Conservation (phyloP, 2,329 filamentous ascomycete genomes). For the Escovopsis sp. region DNA sequence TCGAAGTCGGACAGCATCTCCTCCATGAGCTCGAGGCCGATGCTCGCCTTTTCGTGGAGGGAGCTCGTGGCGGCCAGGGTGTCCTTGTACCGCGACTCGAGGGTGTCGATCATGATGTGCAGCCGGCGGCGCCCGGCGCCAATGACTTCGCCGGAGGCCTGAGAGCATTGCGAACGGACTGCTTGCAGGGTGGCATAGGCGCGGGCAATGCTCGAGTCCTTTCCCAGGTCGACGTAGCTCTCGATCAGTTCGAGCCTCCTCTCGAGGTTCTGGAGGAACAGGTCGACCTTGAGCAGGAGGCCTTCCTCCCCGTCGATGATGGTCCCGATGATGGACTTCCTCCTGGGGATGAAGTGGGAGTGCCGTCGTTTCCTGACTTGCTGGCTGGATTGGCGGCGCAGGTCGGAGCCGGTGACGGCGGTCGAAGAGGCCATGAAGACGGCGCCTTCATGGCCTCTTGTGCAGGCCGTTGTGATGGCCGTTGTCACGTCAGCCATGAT, state of each 20-base stretch:
- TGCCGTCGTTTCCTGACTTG: constrained; percentile 33
- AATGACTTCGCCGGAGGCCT: constrained; percentile 79
- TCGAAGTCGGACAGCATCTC: constrained; percentile 77
- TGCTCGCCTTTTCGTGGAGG: constrained; percentile 78
- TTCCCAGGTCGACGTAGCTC: constrained; percentile 66
- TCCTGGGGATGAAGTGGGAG: constrained; percentile 41
- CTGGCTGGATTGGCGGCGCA: constrained; percentile 15
- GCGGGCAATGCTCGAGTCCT: constrained; percentile 71
- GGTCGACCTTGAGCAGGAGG: constrained; percentile 52
- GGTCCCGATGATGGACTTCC: constrained; percentile 44
- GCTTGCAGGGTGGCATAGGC: constrained; percentile 77
- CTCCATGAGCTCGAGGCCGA: constrained; percentile 77
- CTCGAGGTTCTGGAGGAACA: constrained; percentile 76
- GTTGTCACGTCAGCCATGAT: constrained; percentile 25
- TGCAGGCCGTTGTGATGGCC: constrained; percentile 23
- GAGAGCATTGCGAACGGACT: constrained; percentile 75
- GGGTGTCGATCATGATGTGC: constrained; percentile 80
- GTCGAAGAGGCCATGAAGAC: constrained; percentile 17
- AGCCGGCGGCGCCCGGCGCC: constrained; percentile 73
- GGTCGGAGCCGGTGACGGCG: constrained; percentile 26
- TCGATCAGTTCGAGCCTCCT: constrained; percentile 78
- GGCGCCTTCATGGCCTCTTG: constrained; percentile 15
- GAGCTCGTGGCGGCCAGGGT: constrained; percentile 73
- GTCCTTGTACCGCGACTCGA: constrained; percentile 78
- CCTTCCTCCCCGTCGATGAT: constrained; percentile 50